Evolutionary conservation across 2,329 filamentous ascomycete genomes (phyloP).

Genomic region (Coniochaeta sp.): DNA sequence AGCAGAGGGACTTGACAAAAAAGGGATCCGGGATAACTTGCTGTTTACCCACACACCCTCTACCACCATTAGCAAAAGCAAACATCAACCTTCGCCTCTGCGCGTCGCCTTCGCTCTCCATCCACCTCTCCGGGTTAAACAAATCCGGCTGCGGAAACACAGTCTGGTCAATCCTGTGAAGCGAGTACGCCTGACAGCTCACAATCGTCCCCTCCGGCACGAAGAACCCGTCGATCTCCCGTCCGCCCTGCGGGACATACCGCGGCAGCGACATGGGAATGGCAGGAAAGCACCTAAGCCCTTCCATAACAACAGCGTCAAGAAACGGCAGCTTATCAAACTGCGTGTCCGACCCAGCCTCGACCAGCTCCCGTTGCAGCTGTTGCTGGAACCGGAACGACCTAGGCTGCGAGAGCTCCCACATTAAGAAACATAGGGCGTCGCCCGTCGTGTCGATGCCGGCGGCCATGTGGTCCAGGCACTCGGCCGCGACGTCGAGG

Average conservation of each 20-base stretch:
- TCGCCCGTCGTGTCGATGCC: constrained; percentile 69
- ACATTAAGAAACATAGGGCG: constrained; percentile 63
- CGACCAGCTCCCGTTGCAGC: constrained; percentile 44
- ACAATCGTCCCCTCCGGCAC: constrained; percentile 49
- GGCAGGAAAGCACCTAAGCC: constrained; percentile 53
- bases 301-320: constrained; percentile 58
- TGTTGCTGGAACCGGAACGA: constrained; percentile 42
- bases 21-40: constrained; percentile 32
- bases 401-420: constrained; percentile 57
- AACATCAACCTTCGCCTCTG: constrained; percentile 59
- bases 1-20: background rate
- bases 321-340: constrained; percentile 50
- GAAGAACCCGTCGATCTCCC: constrained; percentile 47
- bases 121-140: constrained; percentile 80
- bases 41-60: constrained; percentile 62
- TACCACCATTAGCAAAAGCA: constrained; percentile 58
- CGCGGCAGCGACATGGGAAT: constrained; percentile 63
- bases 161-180: constrained; percentile 51
- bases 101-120: constrained; percentile 64
- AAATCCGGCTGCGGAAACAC: constrained; percentile 73
- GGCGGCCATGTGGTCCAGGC: constrained; percentile 64
- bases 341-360: constrained; percentile 24
- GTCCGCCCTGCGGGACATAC: constrained; percentile 46
- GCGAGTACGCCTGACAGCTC: constrained; percentile 54
- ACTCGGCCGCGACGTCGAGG: constrained; percentile 58